Evolutionary conservation across 495 filamentous ascomycete species (phyloP).

Genomic region (Platismatia glauca): DNA sequence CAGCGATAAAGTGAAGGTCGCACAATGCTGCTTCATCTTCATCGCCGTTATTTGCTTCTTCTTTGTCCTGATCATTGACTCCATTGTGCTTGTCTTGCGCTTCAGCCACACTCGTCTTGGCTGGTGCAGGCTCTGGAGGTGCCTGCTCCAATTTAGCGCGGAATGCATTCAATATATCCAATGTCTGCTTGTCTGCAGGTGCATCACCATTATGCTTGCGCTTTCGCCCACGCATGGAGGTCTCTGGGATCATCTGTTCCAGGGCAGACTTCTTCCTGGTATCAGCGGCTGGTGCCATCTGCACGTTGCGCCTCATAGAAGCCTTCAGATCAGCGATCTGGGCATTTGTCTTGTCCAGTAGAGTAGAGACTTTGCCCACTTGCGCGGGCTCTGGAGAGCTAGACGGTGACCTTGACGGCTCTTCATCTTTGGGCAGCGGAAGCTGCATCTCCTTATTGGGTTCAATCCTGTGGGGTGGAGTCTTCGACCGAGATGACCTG

Average conservation of each 20-base stretch:
- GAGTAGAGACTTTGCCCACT: conserved; percentile 44
- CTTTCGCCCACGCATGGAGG: conserved; percentile 70
- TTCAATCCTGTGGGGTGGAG: conserved; percentile 28
- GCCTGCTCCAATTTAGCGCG: conserved; percentile 63
- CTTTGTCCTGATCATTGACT: conserved; percentile 27
- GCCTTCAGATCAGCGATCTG: conserved; percentile 86
- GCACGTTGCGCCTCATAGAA: conserved; percentile 76
- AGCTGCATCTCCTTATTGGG: conserved; percentile 35
- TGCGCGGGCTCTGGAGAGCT: conserved; percentile 38
- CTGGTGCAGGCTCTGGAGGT: conserved; percentile 32
- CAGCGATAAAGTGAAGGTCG: conserved; percentile 85
- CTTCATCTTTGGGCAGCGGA: conserved; percentile 40
- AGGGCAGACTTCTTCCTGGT: conserved; percentile 56
- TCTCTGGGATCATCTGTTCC: conserved; percentile 77
- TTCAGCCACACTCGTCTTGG: conserved; percentile 23
- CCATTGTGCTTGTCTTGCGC: conserved; percentile 25
- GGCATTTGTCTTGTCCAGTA: conserved; percentile 74
- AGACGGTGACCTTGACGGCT: conserved; percentile 41
- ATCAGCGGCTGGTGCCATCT: conserved; percentile 45
- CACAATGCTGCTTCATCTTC: conserved; percentile 69
- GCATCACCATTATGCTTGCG: conserved; percentile 46
- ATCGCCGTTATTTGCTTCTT: conserved; percentile 32
- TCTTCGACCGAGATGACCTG: conserved; percentile 19
- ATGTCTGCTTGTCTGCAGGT: conserved; percentile 50
- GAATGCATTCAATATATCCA: conserved; percentile 68